Evolutionary conservation across 352 stramenopile genomes (phyloP).

Genomic region (Phytopythium mirpurense): DNA sequence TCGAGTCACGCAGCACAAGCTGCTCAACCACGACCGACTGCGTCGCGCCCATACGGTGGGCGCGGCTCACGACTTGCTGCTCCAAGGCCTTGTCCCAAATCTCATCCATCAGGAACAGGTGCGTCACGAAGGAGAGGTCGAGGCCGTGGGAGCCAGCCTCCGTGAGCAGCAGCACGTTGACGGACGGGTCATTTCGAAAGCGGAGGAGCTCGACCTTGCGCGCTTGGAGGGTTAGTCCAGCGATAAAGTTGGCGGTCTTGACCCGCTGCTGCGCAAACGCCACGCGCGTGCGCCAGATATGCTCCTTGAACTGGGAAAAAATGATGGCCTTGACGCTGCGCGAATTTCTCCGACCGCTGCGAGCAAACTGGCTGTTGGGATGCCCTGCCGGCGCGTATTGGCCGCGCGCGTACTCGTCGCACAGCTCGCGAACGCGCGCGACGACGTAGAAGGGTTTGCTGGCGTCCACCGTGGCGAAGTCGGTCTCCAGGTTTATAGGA

Average conservation of each 20-base stretch:
- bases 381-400: no score
- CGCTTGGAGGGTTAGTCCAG: conserved; percentile 25
- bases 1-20: conserved; percentile 81
- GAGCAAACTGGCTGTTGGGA: no score
- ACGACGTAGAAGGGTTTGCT: conserved; percentile 77
- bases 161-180: conserved; percentile 91
- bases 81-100: conserved; percentile 96
- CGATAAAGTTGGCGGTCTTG: conserved; percentile 58
- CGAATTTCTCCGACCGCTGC: no score
- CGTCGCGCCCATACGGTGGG: conserved; percentile 94
- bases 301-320: conserved; percentile 79
- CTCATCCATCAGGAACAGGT: conserved; percentile 97
- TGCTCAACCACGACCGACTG: conserved; percentile 92
- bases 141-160: conserved; percentile 94
- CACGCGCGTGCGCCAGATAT: conserved; percentile 72
- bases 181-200: conserved; percentile 56
- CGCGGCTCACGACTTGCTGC: conserved; percentile 93
- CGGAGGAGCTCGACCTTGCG: conserved; percentile 50
- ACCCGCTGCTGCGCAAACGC: conserved; percentile 69
- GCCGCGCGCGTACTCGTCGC: conserved; percentile 39
- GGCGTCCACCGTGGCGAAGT: no score
- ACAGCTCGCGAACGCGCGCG: conserved; percentile 55
- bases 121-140: conserved; percentile 97
- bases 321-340: conserved; percentile 69
- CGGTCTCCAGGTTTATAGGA: no score